phyloP scores from a whole-genome alignment of 768 basidiomycete species.

The Lentinula lateritia region DNA sequence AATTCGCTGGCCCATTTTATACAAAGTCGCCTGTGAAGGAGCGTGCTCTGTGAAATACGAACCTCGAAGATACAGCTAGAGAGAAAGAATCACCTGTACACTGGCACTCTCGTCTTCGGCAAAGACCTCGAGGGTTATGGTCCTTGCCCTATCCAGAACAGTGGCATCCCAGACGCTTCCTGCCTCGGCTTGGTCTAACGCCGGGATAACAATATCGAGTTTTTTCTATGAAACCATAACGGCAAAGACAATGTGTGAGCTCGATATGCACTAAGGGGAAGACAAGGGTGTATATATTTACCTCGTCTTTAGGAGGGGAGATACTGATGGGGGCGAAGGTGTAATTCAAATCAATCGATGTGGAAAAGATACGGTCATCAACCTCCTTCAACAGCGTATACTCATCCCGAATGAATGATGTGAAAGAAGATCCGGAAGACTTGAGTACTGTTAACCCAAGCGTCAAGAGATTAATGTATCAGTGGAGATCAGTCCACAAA shows the following conservation, averaged over 20 bases:
- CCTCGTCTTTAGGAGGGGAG: conserved; percentile 39
- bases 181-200: conserved; percentile 25
- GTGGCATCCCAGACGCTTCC: conserved; percentile 59
- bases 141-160: conserved; percentile 49
- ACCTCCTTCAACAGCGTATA: conserved; percentile 86
- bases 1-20: conserved; percentile 79
- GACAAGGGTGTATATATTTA: background rate
- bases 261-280: too few species aligned
- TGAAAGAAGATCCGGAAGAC: conserved; percentile 81
- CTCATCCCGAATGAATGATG: conserved; percentile 76
- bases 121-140: conserved; percentile 73
- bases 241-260: background rate
- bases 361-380: conserved; percentile 86
- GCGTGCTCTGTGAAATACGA: background rate
- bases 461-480: background rate
- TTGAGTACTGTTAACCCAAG: conserved; percentile 63
- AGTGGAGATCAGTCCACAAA: conserved; percentile 25
- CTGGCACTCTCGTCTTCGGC: conserved; percentile 87
- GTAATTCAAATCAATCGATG: conserved; percentile 76
- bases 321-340: conserved; percentile 49
- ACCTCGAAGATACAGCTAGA: background rate
- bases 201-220: conserved; percentile 41
- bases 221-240: conserved; percentile 22
- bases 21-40: conserved; percentile 71
- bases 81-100: conserved; percentile 61